Base-by-base conservation (phyloP, 2,329 filamentous ascomycete genomes). In the Coniochaeta sp. region DNA sequence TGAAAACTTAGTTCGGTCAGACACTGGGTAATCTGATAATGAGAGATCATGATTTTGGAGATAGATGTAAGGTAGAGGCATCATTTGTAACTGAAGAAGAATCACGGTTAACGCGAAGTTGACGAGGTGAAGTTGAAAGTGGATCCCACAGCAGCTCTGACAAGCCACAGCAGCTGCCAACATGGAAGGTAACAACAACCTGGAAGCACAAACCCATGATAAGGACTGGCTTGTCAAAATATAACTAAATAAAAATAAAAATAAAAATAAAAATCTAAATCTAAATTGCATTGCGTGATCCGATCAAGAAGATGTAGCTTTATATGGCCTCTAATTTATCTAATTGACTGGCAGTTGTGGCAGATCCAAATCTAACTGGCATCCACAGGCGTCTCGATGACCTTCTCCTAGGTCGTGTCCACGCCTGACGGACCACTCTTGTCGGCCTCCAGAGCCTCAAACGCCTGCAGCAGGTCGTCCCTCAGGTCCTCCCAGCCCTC, bases 401-500 rank as follows among this genome's bases (percentile, higher is more conserved):
- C 54, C 34, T 56, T 56, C 30, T 56, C 54, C 32, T 38, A 19
- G 3, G 54, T 56, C 54, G 54, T 56, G 30, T 47, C 26, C 24
- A 58, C 50, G 58, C 38, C 54, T 59, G 60, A 67, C 68, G 63
- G 73, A 73, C 50, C 67, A 67, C 30, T 69, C 54, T 36, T 38
- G 17, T 17, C 14, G 22, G 12, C 47, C 69, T 61, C 60, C 69
- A 91, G 68, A 19, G 79, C 81, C 71, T 79, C 78, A 60, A 93
- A 86, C 0, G 82, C 91, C 62, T 81, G 79, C 59, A 87, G 67
- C 47, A 98, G 71, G 77, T 98, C 93, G 40, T 81, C 81, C 72
- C 82, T 86, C 70, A 99, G 71, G 75, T 98, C 95, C 73, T 95
- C 89, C 80, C 89, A 89, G 55, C 83, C 85, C 78, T 99, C 95